These are phyloP conservation scores for Glycine soja DNA, from an alignment of 306 rosid species.

Conservation along the genomic window DNA sequence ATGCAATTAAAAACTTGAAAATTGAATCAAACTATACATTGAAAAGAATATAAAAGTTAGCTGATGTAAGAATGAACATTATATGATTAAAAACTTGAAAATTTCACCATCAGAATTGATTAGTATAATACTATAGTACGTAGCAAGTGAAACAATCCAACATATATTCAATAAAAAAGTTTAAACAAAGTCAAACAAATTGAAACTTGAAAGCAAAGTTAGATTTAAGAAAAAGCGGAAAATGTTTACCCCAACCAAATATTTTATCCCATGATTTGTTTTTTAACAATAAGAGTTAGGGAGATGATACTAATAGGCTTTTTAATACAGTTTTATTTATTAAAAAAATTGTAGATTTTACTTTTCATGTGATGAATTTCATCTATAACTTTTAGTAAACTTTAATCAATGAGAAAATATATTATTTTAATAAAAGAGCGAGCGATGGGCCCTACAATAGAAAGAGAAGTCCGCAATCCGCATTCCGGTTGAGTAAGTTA, in stretches of 20 bases:
- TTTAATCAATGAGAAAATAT: too few species aligned
- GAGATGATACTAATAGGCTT: too few species aligned
- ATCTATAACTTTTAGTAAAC: too few species aligned
- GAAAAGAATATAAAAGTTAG: background rate
- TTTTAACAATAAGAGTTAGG: too few species aligned
- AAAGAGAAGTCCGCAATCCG: background rate
- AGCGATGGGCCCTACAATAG: background rate
- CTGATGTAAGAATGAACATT: conserved; percentile 3
- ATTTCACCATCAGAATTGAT: background rate
- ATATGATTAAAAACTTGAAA: background rate
- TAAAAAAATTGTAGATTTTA: too few species aligned
- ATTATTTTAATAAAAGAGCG: background rate
- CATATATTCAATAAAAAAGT: background rate
- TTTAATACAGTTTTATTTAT: too few species aligned
- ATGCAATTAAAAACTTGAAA: too few species aligned
- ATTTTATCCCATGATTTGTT: background rate
- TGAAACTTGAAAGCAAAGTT: background rate
- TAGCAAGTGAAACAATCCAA: background rate
- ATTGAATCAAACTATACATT: background rate
- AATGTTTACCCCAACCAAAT: background rate
- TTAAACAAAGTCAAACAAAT: background rate
- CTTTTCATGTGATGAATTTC: too few species aligned
- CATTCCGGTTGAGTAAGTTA: background rate
- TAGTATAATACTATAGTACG: background rate
- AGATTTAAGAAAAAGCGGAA: background rate